Conservation (phyloP, 306 rosid genomes). For the Vigna reflexopilosa region DNA sequence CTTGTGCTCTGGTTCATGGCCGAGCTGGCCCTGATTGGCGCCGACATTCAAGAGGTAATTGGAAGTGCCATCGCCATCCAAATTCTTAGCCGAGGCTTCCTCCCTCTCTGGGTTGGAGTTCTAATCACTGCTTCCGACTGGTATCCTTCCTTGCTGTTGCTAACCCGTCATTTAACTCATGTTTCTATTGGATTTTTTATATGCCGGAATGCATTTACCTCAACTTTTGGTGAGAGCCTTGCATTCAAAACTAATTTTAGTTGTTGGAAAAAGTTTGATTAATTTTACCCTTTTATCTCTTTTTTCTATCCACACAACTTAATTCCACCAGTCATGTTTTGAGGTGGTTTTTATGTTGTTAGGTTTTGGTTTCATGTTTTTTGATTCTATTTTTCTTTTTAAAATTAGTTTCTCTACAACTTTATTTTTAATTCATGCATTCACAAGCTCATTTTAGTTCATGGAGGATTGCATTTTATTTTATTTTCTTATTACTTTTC, state of each 20-base stretch:
- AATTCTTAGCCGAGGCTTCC: slow-evolving; percentile 73
- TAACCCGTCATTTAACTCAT: neutral
- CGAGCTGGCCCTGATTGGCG: slow-evolving; percentile 90
- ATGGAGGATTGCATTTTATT: neutral
- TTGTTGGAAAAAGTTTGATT: neutral
- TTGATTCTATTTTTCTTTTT: neutral
- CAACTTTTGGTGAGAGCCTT: neutral
- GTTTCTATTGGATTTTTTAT: too few relatives aligned
- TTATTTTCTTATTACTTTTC: too few relatives aligned
- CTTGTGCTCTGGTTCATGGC: slow-evolving; percentile 84
- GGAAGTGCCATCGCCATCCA: slow-evolving; percentile 94
- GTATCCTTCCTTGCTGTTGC: slow-evolving; percentile 38
- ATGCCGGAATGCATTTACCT: neutral
- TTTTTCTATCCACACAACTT: too few relatives aligned
- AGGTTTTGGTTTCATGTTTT: neutral
- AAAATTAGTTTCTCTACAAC: neutral
- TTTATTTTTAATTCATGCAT: neutral
- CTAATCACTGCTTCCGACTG: slow-evolving; percentile 88
- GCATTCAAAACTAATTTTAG: neutral
- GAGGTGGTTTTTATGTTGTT: neutral
- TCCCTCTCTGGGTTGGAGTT: slow-evolving; percentile 91
- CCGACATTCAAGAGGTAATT: slow-evolving; percentile 93
- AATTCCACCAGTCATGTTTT: neutral
- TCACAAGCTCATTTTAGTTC: neutral
- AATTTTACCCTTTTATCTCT: too few relatives aligned